Evolutionary conservation across 495 filamentous ascomycete genomes (phyloP).

Genomic region (Hypoxylon crocopeplum): DNA sequence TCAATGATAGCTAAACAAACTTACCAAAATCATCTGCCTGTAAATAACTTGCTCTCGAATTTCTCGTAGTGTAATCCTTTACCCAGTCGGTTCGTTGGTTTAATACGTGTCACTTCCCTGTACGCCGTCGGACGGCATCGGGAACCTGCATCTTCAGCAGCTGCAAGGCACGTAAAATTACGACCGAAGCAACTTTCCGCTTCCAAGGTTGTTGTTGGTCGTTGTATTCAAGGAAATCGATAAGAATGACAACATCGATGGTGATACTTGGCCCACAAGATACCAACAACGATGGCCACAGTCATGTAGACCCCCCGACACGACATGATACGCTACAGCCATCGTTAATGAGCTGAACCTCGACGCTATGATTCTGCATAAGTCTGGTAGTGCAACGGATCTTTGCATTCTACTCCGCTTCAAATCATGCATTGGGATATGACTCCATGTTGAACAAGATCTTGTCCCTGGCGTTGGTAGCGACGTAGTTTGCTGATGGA

Average conservation of each 20-base stretch:
- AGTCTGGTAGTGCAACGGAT: constrained; percentile 11
- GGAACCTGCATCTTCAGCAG: constrained; percentile 30
- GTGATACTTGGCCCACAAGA: constrained; percentile 3
- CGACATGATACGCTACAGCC: neutral
- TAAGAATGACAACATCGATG: neutral
- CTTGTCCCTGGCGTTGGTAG: constrained; percentile 13
- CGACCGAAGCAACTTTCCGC: constrained; percentile 9
- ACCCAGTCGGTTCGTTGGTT: neutral
- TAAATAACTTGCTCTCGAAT: too few relatives aligned
- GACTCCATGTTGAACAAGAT: constrained; percentile 26
- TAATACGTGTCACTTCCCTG: constrained; percentile 12
- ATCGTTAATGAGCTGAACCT: constrained; percentile 1
- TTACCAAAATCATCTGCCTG: too few relatives aligned
- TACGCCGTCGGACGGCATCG: constrained; percentile 31
- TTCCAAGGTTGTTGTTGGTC: neutral
- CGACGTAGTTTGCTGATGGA: constrained; percentile 12
- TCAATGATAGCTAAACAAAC: too few relatives aligned
- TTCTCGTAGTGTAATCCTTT: neutral
- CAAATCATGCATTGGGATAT: constrained; percentile 14
- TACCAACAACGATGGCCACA: neutral
- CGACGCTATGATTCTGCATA: constrained; percentile 9
- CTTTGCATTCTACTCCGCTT: constrained; percentile 16
- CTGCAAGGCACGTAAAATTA: constrained; percentile 35
- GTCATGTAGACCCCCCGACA: neutral
- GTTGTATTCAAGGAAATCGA: neutral